Evolutionary conservation across 495 filamentous ascomycete genomes (phyloP).

Genomic region (Penicillium longicatenatum): DNA sequence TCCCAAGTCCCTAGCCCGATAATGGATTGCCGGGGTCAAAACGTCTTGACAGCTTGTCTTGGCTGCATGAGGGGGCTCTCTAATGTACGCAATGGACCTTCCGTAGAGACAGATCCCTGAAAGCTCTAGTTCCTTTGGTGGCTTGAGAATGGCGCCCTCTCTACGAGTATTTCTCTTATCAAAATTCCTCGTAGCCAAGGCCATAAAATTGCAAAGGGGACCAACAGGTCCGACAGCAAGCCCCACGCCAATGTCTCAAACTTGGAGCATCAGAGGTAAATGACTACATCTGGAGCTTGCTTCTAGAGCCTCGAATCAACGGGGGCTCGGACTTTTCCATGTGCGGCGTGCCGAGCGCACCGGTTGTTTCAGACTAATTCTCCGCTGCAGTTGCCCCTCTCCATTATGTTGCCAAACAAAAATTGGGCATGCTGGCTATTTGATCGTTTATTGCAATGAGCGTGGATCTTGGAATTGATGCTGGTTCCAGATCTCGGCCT

Average conservation of each 20-base stretch:
- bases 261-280: not conserved
- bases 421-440: not conserved
- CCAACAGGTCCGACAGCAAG: not conserved
- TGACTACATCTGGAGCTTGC: not conserved
- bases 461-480: not conserved
- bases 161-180: not conserved
- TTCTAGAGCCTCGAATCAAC: not conserved
- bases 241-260: not conserved
- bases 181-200: not conserved
- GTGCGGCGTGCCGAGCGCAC: constrained; percentile 16
- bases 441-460: not conserved
- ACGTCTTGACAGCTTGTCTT: not conserved
- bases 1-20: not conserved
- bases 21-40: not conserved
- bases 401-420: not conserved
- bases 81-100: not conserved
- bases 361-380: constrained; percentile 29
- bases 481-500: not conserved
- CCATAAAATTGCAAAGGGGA: not conserved
- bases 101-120: not conserved
- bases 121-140: not conserved
- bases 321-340: constrained; percentile 1
- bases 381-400: constrained; percentile 15
- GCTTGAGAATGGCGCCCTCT: not conserved
- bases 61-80: constrained; percentile 2